These are phyloP conservation scores for Daldinia vernicosa DNA, from an alignment of 495 filamentous ascomycete genomes.

Conservation along the genomic window DNA sequence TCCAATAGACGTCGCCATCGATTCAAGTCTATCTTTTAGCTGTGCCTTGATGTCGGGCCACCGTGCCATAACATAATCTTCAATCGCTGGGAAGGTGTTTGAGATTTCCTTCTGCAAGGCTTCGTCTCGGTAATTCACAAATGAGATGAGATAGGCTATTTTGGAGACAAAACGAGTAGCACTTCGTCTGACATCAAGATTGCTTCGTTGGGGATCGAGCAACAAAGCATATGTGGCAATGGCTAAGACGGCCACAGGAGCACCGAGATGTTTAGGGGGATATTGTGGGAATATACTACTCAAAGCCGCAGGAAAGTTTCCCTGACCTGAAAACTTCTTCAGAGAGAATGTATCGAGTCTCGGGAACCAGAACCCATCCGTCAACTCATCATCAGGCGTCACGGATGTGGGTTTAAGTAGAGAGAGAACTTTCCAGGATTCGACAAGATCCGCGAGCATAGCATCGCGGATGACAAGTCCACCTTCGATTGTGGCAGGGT, in stretches of 20 bases:
- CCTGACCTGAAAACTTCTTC: slow-evolving; percentile 15
- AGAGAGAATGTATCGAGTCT: slow-evolving; percentile 24
- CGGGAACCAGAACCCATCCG: slow-evolving; percentile 39
- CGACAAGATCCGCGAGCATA: slow-evolving; percentile 52
- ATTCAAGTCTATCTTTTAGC: slow-evolving; percentile 8
- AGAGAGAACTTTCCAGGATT: slow-evolving; percentile 52
- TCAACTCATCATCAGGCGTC: slow-evolving; percentile 17
- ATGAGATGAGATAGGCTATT: slow-evolving; percentile 35
- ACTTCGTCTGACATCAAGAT: slow-evolving; percentile 13
- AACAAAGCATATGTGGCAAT: slow-evolving; percentile 56
- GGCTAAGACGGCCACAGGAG: slow-evolving; percentile 43
- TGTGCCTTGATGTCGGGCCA: slow-evolving; percentile 36
- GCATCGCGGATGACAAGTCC: slow-evolving; percentile 44
- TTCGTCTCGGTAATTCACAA: slow-evolving; percentile 23
- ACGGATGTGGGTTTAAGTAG: slow-evolving; percentile 27
- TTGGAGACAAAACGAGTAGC: slow-evolving; percentile 40
- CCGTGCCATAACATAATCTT: slow-evolving; percentile 32
- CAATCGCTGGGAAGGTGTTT: slow-evolving; percentile 25
- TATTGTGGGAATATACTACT: slow-evolving; percentile 48
- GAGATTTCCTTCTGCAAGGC: slow-evolving; percentile 9
- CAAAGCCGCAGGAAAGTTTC: slow-evolving; percentile 43
- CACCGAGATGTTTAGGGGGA: slow-evolving; percentile 33
- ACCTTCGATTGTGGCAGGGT: slow-evolving; percentile 37
- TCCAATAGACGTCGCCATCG: slow-evolving; percentile 23
- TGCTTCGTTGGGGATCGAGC: slow-evolving; percentile 44